Evolutionary conservation across 1,139 yeast genomes (phyloP).

Genomic region (Yamadazyma sp.): DNA sequence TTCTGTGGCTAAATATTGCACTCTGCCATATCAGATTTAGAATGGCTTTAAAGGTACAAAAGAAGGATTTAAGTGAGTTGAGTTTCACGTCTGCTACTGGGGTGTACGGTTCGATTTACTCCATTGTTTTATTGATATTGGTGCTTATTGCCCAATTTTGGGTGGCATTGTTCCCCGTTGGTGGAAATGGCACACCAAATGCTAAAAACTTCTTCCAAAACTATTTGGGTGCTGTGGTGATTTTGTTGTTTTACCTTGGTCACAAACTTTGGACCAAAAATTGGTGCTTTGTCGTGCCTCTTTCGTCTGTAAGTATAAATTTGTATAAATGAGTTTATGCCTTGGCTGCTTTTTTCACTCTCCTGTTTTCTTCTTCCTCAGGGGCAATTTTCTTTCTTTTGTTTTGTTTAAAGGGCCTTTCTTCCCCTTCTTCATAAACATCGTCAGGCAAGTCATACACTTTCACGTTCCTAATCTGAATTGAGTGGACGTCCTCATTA

Average conservation of each 20-base stretch:
- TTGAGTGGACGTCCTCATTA: constrained; percentile 57
- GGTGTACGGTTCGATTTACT: constrained; percentile 34
- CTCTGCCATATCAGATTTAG: constrained; percentile 41
- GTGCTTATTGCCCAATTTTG: constrained; percentile 39
- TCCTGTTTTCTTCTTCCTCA: constrained; percentile 13
- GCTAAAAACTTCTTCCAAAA: constrained; percentile 38
- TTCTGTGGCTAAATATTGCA: constrained; percentile 43
- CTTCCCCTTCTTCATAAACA: constrained; percentile 79
- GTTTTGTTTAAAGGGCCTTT: constrained; percentile 58
- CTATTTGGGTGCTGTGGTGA: constrained; percentile 36
- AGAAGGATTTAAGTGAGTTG: constrained; percentile 28
- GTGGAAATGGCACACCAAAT: constrained; percentile 23
- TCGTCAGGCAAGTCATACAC: constrained; percentile 80
- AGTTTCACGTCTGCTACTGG: constrained; percentile 30
- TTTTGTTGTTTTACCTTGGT: constrained; percentile 31
- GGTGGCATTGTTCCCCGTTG: constrained; percentile 39
- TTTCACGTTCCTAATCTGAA: constrained; percentile 75
- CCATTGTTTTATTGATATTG: constrained; percentile 29
- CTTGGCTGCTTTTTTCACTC: constrained; percentile 26
- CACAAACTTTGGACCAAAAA: constrained; percentile 34
- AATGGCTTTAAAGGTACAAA: constrained; percentile 32
- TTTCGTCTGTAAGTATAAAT: not conserved
- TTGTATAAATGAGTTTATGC: not conserved
- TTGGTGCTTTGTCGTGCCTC: constrained; percentile 28
- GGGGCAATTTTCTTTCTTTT: constrained; percentile 27